Evolutionary conservation across 345 rosid genomes (phyloP).

Genomic region (Salix udensis): DNA sequence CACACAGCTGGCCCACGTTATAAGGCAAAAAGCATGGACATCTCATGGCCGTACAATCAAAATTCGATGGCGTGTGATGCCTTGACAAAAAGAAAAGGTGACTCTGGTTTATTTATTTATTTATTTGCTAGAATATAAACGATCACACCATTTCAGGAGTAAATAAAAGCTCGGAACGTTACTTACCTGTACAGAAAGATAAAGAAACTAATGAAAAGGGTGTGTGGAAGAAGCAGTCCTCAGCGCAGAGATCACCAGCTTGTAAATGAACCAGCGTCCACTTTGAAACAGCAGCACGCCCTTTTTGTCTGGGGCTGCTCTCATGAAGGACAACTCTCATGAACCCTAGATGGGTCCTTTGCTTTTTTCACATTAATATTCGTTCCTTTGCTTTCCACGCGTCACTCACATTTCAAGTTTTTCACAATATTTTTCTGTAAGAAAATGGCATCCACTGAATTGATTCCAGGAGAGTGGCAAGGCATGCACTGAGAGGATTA

Average conservation of each 20-base stretch:
- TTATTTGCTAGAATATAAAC: not conserved
- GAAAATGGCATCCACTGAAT: not conserved
- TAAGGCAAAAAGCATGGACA: not conserved
- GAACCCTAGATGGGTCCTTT: not conserved
- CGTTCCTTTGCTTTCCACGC: too few relatives aligned
- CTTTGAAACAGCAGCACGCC: constrained; percentile 1
- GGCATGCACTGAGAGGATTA: not conserved
- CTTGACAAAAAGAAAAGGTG: constrained; percentile 15
- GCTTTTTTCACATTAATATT: not conserved
- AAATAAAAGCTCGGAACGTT: not conserved
- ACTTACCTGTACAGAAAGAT: too few relatives aligned
- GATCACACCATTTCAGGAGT: not conserved
- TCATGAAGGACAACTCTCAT: constrained; percentile 19
- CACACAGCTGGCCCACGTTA: constrained; percentile 2
- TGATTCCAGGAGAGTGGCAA: not conserved
- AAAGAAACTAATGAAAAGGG: not conserved
- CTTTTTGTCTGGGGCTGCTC: constrained; percentile 19
- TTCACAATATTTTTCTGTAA: too few relatives aligned
- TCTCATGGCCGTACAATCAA: constrained; percentile 28
- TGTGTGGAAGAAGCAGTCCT: constrained; percentile 12
- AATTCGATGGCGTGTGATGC: constrained; percentile 17
- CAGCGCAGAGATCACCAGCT: constrained; percentile 20
- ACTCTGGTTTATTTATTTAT: too few relatives aligned
- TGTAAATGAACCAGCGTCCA: constrained; percentile 24
- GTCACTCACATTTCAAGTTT: too few relatives aligned